Evolutionary conservation across 495 filamentous ascomycete species (phyloP).

Genomic region (Tuber magnatum): DNA sequence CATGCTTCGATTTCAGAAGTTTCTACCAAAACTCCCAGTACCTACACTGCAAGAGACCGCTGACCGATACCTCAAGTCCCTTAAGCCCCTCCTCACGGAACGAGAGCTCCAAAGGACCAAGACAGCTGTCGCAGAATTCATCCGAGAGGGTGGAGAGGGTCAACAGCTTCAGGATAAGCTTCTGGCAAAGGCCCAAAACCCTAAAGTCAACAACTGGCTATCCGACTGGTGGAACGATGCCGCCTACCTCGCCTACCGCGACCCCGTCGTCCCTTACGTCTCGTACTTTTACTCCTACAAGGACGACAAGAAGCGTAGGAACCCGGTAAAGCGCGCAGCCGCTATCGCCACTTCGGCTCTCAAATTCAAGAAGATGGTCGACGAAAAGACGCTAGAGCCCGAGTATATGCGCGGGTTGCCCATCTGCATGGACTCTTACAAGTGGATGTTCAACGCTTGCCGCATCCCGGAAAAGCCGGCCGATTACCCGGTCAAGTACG

Average conservation of each 20-base stretch:
- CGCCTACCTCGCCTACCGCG: slow-evolving; percentile 86
- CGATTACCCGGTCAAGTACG: slow-evolving; percentile 78
- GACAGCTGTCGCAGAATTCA: slow-evolving; percentile 59
- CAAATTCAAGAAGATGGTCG: slow-evolving; percentile 91
- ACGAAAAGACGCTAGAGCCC: slow-evolving; percentile 74
- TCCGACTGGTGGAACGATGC: slow-evolving; percentile 95
- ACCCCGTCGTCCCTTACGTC: slow-evolving; percentile 95
- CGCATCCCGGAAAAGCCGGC: slow-evolving; percentile 74
- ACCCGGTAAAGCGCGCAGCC: slow-evolving; percentile 88
- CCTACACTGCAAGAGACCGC: slow-evolving; percentile 91
- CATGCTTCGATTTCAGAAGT: slow-evolving; percentile 95
- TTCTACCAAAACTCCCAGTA: slow-evolving; percentile 81
- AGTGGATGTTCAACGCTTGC: slow-evolving; percentile 98
- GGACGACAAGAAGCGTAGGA: slow-evolving; percentile 78
- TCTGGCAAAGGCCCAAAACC: slow-evolving; percentile 69
- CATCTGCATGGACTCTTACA: slow-evolving; percentile 92
- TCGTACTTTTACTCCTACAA: slow-evolving; percentile 99
- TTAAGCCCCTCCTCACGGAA: slow-evolving; percentile 62
- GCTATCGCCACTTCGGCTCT: slow-evolving; percentile 76
- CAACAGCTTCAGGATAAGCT: slow-evolving; percentile 83
- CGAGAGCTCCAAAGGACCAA: slow-evolving; percentile 58
- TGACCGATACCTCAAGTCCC: slow-evolving; percentile 82
- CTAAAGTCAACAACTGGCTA: slow-evolving; percentile 86
- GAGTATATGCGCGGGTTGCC: slow-evolving; percentile 96
- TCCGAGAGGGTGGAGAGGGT: slow-evolving; percentile 65